Evolutionary conservation across 1,284 basidiomycete species (phyloP).

Genomic region (Veloporphyrellus conicus): DNA sequence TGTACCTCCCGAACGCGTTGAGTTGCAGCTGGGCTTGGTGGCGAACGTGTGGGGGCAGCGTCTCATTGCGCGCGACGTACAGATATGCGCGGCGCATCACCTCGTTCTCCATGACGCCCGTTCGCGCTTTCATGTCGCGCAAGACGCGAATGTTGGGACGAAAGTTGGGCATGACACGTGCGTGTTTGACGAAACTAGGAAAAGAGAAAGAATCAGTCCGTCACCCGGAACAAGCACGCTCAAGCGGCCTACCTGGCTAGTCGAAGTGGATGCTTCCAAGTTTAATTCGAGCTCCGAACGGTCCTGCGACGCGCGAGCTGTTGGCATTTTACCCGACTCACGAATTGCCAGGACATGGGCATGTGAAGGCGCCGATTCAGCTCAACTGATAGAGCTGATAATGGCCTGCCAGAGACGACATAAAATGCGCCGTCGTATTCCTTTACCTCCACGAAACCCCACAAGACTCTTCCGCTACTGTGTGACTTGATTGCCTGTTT

Average conservation of each 20-base stretch:
- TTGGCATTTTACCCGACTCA: too few relatives aligned
- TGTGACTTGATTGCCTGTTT: not conserved
- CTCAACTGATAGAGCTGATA: not conserved
- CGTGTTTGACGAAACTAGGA: not conserved
- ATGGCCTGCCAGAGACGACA: too few relatives aligned
- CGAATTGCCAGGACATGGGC: too few relatives aligned
- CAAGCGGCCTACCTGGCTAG: too few relatives aligned
- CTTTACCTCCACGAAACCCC: too few relatives aligned
- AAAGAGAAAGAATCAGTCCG: not conserved
- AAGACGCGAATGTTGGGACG: constrained; percentile 61
- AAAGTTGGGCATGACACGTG: constrained; percentile 39
- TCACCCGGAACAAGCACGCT: not conserved
- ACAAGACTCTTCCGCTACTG: too few relatives aligned
- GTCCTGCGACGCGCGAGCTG: too few relatives aligned
- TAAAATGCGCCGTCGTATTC: too few relatives aligned
- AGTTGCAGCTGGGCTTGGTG: constrained; percentile 96
- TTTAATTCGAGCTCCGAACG: too few relatives aligned
- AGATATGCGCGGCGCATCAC: constrained; percentile 82
- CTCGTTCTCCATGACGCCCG: constrained; percentile 70
- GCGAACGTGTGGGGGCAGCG: constrained; percentile 77
- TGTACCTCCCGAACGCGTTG: constrained; percentile 80
- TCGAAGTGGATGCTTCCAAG: too few relatives aligned
- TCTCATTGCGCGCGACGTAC: constrained; percentile 85
- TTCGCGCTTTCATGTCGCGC: constrained; percentile 73
- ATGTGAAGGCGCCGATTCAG: not conserved